Conservation (phyloP, 2,329 filamentous ascomycete genomes). For the Ceratocystiopsis sp. region DNA sequence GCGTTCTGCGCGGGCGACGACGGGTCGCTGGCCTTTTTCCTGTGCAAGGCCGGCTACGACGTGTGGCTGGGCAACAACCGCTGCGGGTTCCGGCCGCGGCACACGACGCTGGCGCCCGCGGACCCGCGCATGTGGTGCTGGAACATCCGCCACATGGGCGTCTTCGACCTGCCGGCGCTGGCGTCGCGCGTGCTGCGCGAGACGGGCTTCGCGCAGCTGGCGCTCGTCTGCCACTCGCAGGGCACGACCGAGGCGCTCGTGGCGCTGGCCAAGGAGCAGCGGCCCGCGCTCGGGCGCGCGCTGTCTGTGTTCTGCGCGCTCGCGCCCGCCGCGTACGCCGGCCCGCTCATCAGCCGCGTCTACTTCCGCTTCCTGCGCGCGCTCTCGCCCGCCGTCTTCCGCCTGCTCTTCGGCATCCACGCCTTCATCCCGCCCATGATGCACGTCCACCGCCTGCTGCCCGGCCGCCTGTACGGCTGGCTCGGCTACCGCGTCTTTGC, state of each 20-base stretch:
- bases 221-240: conserved; percentile 74
- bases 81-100: conserved; percentile 67
- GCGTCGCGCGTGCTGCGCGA: conserved; percentile 63
- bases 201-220: conserved; percentile 70
- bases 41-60: conserved; percentile 84
- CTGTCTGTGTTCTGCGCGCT: conserved; percentile 83
- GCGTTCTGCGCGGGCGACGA: conserved; percentile 86
- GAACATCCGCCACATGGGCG: conserved; percentile 90
- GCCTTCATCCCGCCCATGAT: conserved; percentile 92
- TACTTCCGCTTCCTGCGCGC: conserved; percentile 86
- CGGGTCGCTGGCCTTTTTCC: conserved; percentile 74
- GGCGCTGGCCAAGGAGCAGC: conserved; percentile 75
- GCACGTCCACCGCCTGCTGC: conserved; percentile 53
- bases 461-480: conserved; percentile 53
- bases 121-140: conserved; percentile 94
- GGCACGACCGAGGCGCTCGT: conserved; percentile 81
- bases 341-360: conserved; percentile 66
- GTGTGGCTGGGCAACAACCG: conserved; percentile 93
- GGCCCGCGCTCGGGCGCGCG: conserved; percentile 65
- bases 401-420: conserved; percentile 76
- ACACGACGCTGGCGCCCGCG: conserved; percentile 48
- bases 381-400: conserved; percentile 60
- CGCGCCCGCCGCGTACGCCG: conserved; percentile 79
- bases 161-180: conserved; percentile 71
- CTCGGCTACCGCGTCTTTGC: conserved; percentile 81